phyloP scores from a whole-genome alignment of 1,284 basidiomycete genomes.

The Cutaneotrichosporon mucoides region DNA sequence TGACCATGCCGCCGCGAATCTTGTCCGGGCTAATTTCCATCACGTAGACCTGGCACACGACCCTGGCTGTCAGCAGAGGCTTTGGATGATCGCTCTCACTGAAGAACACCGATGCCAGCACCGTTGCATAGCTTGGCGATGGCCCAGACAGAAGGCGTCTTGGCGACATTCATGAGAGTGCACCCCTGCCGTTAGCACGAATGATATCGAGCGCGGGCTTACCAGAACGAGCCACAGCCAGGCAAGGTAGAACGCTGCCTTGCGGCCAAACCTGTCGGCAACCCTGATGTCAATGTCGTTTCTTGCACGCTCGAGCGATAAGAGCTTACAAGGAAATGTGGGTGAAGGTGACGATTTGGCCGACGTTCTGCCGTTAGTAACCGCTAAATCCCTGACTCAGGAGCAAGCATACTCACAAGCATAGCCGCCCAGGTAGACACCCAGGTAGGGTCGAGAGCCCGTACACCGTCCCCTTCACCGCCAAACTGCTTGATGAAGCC shows the following conservation, averaged over 20 bases:
- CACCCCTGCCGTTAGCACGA: slow-evolving; percentile 14
- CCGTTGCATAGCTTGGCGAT: slow-evolving; percentile 18
- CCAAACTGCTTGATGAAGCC: slow-evolving; percentile 23
- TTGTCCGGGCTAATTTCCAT: slow-evolving; percentile 13
- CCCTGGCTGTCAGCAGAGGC: neutral
- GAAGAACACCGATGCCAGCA: slow-evolving; percentile 15
- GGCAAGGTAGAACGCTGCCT: slow-evolving; percentile 11
- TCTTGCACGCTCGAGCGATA: neutral
- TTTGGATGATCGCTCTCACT: slow-evolving; percentile 16
- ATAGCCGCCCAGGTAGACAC: slow-evolving; percentile 26
- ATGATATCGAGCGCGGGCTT: neutral
- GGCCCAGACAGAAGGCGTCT: slow-evolving; percentile 7
- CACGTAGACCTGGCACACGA: slow-evolving; percentile 13
- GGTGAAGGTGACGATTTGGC: slow-evolving; percentile 10
- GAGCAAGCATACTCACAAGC: neutral
- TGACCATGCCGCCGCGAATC: slow-evolving; percentile 11
- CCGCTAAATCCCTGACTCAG: neutral
- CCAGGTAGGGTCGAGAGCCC: slow-evolving; percentile 14
- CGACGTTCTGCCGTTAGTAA: slow-evolving; percentile 3
- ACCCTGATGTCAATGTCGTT: slow-evolving; percentile 5
- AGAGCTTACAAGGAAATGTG: slow-evolving; percentile 3
- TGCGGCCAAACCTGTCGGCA: slow-evolving; percentile 24
- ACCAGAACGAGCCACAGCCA: slow-evolving; percentile 12
- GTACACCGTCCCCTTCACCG: neutral
- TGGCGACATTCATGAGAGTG: slow-evolving; percentile 13